Evolutionary conservation across 805 yeast genomes (phyloP), one percentile per base, ranked within the genome.

Genomic region (Isabelozyma gotoi): DNA sequence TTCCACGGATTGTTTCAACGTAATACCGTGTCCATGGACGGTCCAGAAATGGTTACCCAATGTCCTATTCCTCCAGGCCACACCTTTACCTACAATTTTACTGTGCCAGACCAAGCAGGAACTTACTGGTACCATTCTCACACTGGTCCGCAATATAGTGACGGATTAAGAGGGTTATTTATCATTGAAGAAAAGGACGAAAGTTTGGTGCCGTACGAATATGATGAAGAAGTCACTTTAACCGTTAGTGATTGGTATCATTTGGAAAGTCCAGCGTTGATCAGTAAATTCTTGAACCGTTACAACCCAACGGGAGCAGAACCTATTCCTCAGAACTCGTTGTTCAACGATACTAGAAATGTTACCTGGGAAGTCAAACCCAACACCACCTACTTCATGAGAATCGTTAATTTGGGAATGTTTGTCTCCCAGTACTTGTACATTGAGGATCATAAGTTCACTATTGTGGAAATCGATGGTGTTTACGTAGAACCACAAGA

Each of bases 271-370:
- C 70, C 71, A 19, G 79, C 65, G 32, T 71, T 85, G 52, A 68
- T 74, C 50, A 69, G 75, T 14, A 45, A 55, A 31, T 91, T 94
- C 71, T 60, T 90, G 73, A 79, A 70, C 51, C 62, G 83, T 49
- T 82, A 75, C 72, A 94, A 94, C 67, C 99, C 99, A 46, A 88
- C 97, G 7, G 99, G 99, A 59, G 97, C 98, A 36, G 99, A 94
- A 71, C 99, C 99, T 40, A 83, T 94, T 53, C 99, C 99, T 7
- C 85, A 87, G 52, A 73, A 77, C 61, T 66, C 86, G 53, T 76
- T 94, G 55, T 73, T 90, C 64, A 92, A 92, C 70, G 89, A 90
- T 60, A 84, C 96, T 10, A 78, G 74, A 57, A 85, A 86, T 65
- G 71, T 78, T 58, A 79, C 91, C n/a, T 81, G 89, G 85, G 51